Evolutionary conservation across 331 rosid genomes (phyloP), one percentile per base, ranked within the genome.

Genomic region (Pyracantha coccinea): DNA sequence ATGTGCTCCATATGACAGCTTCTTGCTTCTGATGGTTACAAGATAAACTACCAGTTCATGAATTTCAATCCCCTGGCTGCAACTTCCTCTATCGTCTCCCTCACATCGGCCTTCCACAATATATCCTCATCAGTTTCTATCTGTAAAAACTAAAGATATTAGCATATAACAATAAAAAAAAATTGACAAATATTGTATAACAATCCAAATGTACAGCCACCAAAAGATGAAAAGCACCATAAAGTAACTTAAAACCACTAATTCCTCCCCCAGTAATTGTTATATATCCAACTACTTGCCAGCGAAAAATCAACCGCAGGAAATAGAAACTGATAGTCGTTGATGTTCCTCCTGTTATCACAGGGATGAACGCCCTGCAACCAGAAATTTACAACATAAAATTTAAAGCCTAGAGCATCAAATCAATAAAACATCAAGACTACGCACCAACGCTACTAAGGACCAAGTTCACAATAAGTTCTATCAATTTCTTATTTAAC

Each of bases 351-450:
- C 50, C 87, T 80, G 80, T 57, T 64, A 58, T 83, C 87, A 69
- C 87, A 83, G 72, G 87, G 87, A 80, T 83, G 84, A 66, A 83
- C 87, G 77, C 87, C 87, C 87, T 83, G 82, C 31, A 19, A 71
- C 10, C 66, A 71, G 29, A 80, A 73, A 66, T 35, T 58, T 58
- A 47, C 14, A 32, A 33, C 72, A 74, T 20, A 75, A 75, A 20
- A 54, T 21, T 28, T 4, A 38, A 57, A 66, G 63, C 75, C 50
- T 2, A 19, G 29, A 66, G 61, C 13, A 17, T 52, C 27, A 31
- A 61, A 17, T 52, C 27, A 31, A 61, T 25, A 47, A 5, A 58
- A 31, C 61, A 63, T 28, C 52, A 52, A 63, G 64, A 16, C 45
- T 38, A 38, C 1, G 33, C 33, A 60, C 15, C 20, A 24, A 14